Evolutionary conservation across 768 basidiomycete species (phyloP).

Genomic region (Russula sp.): DNA sequence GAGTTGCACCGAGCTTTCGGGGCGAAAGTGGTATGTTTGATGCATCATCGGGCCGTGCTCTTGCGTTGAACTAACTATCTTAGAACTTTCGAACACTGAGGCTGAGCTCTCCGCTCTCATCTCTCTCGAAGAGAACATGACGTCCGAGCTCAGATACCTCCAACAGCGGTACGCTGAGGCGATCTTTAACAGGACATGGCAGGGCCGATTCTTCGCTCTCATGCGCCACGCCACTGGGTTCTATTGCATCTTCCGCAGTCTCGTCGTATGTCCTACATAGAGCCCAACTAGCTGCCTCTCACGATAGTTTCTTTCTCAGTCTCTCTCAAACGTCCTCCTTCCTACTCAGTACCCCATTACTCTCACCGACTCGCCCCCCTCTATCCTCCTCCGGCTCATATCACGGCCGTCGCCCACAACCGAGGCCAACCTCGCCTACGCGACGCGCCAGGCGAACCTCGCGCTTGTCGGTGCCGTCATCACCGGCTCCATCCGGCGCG

Average conservation of each 20-base stretch:
- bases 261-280: conserved; percentile 28
- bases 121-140: conserved; percentile 23
- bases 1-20: conserved; percentile 46
- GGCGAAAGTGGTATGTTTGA: conserved; percentile 35
- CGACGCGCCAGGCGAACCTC: conserved; percentile 56
- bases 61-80: neutral
- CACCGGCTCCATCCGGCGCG: conserved; percentile 60
- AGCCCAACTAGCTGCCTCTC: neutral
- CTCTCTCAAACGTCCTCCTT: conserved; percentile 45
- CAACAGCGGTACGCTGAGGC: conserved; percentile 13
- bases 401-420: conserved; percentile 19
- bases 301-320: conserved; percentile 32
- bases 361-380: conserved; percentile 29
- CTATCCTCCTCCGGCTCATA: conserved; percentile 37
- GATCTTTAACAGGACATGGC: conserved; percentile 17
- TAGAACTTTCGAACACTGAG: conserved; percentile 23
- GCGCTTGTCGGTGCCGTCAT: conserved; percentile 73
- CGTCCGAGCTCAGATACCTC: conserved; percentile 9
- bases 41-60: neutral
- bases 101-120: conserved; percentile 19
- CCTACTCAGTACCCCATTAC: conserved; percentile 27
- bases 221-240: conserved; percentile 16
- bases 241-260: conserved; percentile 32
- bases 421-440: conserved; percentile 34
- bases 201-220: conserved; percentile 18